A percentile compares a stretch with the other conserved stretches of the same genome.
phyloP scores from a whole-genome alignment of 2,329 filamentous ascomycete species.

The Mycosphaerella arachidis region DNA sequence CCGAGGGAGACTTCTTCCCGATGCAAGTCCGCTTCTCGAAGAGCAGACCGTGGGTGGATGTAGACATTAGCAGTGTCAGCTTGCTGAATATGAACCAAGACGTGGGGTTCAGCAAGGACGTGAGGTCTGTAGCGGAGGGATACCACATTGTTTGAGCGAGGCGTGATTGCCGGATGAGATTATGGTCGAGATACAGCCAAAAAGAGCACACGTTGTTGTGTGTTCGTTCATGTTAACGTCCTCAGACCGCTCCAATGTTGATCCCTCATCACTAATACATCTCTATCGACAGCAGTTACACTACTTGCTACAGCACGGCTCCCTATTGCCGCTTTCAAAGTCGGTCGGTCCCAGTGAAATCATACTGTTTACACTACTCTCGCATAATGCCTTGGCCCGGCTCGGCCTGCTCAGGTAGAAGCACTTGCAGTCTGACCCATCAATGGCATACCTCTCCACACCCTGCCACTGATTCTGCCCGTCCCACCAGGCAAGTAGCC shows the following conservation, averaged over 20 bases:
- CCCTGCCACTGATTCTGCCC: conserved; percentile 36
- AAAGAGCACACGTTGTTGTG: not conserved
- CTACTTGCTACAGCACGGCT: not conserved
- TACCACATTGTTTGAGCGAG: conserved; percentile 66
- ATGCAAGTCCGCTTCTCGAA: conserved; percentile 91
- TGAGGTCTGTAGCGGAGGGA: conserved; percentile 70
- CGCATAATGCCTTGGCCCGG: not conserved
- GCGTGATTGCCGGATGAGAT: not conserved
- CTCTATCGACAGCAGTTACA: not conserved
- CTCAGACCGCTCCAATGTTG: not conserved
- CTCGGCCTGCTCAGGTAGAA: not conserved
- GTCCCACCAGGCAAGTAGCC: conserved; percentile 38
- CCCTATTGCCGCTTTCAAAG: not conserved
- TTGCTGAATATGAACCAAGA: conserved; percentile 72
- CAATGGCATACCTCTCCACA: conserved; percentile 9
- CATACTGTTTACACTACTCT: too few species aligned
- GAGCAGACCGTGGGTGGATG: conserved; percentile 78
- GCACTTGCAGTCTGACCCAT: not conserved
- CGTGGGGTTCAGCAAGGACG: conserved; percentile 76
- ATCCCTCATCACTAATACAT: not conserved
- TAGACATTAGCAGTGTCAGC: conserved; percentile 78
- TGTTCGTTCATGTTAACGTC: not conserved
- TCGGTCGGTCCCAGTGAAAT: too few species aligned
- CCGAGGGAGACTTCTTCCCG: conserved; percentile 95
- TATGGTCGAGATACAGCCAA: not conserved